Evolutionary conservation across 2,329 filamentous ascomycete species (phyloP), one percentile per base, ranked within the genome.

Genomic region (Ophiostoma tasmaniense): DNA sequence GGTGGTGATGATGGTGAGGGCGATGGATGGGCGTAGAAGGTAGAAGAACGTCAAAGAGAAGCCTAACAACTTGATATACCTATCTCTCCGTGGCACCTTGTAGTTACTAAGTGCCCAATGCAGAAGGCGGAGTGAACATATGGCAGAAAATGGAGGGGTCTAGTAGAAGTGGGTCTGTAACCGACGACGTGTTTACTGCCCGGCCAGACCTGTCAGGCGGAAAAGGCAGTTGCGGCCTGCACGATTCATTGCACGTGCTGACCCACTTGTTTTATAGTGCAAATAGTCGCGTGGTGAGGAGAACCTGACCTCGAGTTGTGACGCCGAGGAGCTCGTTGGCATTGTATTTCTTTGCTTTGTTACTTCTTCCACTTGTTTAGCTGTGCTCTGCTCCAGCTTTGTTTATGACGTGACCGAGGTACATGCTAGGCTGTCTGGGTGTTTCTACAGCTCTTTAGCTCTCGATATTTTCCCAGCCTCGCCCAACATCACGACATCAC

Each of bases 71-170:
- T 11, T 17, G 8, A 55, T 25, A 55, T n/a, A 20, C 22, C 22
- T 59, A 59, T 59, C 22, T 3, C 52, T 45, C 10, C 14, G 37
- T 13, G 14, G 37, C 11, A 13, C 5, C 17, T 11, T 42, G 42
- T 20, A 45, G 42, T 20, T 20, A 45, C 42, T 45, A n/a, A 45
- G 20, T 45, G 42, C 42, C 42, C 42, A 55, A 55, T 55, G 30
- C 25, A 30, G 55, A 61, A 61, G 55, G 55, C 55, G 55, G 55
- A 61, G 55, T 61, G 25, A 25, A 30, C 6, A 7, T 6, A 20
- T 61, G 55, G 55, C 25, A 28, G 25, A 30, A 61, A 61, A 61
- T 61, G 25, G 55, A 61, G 55, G 55, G 55, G 55, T 61, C 55
- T 61, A 28, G 25, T 3, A 3, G 28, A 28, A 59, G 52, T 17